These are phyloP conservation scores for Colletotrichum sp. DNA, from an alignment of 2,329 filamentous ascomycete species.

Conservation along the genomic window DNA sequence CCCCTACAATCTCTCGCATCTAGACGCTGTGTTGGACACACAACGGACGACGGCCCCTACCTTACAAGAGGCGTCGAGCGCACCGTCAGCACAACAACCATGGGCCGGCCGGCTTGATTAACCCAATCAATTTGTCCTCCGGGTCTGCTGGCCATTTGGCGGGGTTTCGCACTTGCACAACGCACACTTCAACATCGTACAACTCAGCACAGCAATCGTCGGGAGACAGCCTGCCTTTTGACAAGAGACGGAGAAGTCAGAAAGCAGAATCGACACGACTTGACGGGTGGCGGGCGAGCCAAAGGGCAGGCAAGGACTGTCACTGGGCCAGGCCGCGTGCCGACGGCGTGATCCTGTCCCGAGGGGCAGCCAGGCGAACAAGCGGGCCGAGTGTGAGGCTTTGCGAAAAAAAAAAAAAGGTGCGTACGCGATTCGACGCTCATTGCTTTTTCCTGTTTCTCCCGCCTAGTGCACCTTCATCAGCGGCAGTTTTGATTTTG, in stretches of 20 bases:
- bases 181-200: neutral
- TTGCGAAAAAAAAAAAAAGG: neutral
- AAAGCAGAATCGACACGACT: neutral
- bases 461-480: slow-evolving; percentile 12
- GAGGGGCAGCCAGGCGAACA: slow-evolving; percentile 8
- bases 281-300: neutral
- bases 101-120: neutral
- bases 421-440: slow-evolving; percentile 3
- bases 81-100: neutral
- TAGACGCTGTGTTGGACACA: neutral
- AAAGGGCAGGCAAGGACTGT: neutral
- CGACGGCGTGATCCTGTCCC: slow-evolving; percentile 8
- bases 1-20: slow-evolving; percentile 15
- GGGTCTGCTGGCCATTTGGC: neutral
- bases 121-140: neutral
- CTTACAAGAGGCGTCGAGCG: neutral
- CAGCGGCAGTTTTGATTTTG: neutral
- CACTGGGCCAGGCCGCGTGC: slow-evolving; percentile 3
- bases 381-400: slow-evolving; percentile 17
- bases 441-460: slow-evolving; percentile 16
- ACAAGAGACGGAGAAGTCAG: neutral
- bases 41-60: neutral
- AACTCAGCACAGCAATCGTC: neutral
- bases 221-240: neutral
- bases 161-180: neutral